Evolutionary conservation across 441 rosid genomes (phyloP).

Genomic region (Euphorbia schlechtendalii): DNA sequence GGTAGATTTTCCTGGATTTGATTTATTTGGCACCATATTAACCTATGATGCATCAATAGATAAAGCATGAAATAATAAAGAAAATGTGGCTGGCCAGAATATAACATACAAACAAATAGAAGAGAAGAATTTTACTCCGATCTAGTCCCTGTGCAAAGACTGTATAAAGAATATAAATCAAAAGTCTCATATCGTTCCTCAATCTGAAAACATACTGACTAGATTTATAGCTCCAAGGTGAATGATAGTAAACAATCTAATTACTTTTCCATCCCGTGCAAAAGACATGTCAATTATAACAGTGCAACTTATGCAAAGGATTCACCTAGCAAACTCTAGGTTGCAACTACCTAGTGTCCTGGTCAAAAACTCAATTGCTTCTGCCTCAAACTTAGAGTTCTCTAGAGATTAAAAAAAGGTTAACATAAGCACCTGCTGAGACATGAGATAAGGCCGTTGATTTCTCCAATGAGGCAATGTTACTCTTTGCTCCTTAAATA

Average conservation of each 20-base stretch:
- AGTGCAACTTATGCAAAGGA: background rate
- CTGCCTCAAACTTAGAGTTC: background rate
- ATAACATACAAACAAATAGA: background rate
- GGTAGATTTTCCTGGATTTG: conserved; percentile 50
- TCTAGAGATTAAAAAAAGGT: background rate
- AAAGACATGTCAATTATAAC: background rate
- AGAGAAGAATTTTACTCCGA: background rate
- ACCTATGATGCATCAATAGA: conserved; percentile 31
- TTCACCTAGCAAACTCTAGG: background rate
- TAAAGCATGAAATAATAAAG: conserved; percentile 1
- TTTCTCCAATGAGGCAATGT: conserved; percentile 82
- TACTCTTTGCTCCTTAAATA: conserved; percentile 79
- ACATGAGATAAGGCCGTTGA: conserved; percentile 67
- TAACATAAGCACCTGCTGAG: conserved; percentile 51
- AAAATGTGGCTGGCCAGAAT: conserved; percentile 2
- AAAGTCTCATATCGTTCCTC: background rate
- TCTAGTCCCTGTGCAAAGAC: background rate
- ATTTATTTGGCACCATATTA: conserved; percentile 45
- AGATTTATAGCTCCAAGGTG: background rate
- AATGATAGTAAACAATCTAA: background rate
- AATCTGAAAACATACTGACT: background rate
- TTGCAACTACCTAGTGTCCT: background rate
- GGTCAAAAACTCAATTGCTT: background rate
- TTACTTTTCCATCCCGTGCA: background rate
- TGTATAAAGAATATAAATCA: background rate